A percentile compares a stretch with the other conserved stretches of the same genome.
phyloP scores from a whole-genome alignment of 2,329 filamentous ascomycete species.

The Ceratocystis smalleyi region DNA sequence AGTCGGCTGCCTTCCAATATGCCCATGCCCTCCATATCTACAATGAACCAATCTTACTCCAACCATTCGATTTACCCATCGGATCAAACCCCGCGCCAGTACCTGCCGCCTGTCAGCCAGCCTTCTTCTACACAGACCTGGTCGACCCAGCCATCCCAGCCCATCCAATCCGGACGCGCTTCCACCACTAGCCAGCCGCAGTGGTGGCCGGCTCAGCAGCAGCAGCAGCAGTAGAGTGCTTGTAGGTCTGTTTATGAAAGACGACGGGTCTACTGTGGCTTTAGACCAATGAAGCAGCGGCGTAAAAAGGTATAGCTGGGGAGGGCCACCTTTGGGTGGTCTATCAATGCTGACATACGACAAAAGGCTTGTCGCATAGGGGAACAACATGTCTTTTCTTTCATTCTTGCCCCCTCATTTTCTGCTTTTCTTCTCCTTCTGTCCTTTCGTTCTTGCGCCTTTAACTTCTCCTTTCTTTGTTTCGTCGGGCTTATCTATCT shows the following conservation, averaged over 20 bases:
- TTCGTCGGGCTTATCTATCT: background rate
- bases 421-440: too few species aligned
- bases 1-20: constrained; percentile 41
- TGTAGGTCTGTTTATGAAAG: too few species aligned
- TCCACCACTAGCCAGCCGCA: constrained; percentile 25
- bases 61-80: constrained; percentile 44
- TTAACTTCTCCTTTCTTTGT: constrained; percentile 10
- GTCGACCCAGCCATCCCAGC: constrained; percentile 46
- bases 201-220: constrained; percentile 38
- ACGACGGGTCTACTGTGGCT: too few species aligned
- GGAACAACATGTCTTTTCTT: too few species aligned
- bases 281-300: background rate
- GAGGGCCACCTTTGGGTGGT: background rate
- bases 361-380: too few species aligned
- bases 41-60: constrained; percentile 43
- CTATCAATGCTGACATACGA: background rate
- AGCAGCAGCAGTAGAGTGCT: background rate
- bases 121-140: constrained; percentile 34
- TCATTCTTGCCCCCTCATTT: too few species aligned
- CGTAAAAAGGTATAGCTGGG: background rate
- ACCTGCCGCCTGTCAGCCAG: constrained; percentile 48
- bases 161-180: constrained; percentile 20
- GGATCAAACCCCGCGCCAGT: constrained; percentile 49
- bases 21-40: constrained; percentile 48
- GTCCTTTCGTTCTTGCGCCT: background rate